Evolutionary conservation across 306 rosid species (phyloP).

Genomic region (Cicer cuneatum): DNA sequence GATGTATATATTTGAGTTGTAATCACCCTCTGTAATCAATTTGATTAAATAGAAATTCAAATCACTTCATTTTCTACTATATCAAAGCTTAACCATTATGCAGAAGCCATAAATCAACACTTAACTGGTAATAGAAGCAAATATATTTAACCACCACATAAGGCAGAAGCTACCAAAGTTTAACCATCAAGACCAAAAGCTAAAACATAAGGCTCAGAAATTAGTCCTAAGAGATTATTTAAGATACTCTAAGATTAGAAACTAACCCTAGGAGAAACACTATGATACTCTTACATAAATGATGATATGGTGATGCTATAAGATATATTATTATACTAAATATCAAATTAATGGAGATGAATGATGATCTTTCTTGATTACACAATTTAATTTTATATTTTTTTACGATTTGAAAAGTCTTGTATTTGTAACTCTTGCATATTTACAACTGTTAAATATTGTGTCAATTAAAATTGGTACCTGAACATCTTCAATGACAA

Average conservation of each 20-base stretch:
- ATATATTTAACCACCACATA: background rate
- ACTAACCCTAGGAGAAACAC: background rate
- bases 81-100: background rate
- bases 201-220: background rate
- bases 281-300: background rate
- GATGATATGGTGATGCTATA: background rate
- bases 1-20: too few species aligned
- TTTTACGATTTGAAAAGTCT: constrained; percentile 23
- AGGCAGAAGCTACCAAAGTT: constrained; percentile 8
- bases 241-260: background rate
- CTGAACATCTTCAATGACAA: constrained; percentile 99
- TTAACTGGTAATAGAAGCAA: background rate
- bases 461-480: constrained; percentile 47
- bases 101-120: background rate
- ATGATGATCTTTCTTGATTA: background rate
- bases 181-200: background rate
- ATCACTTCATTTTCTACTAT: background rate
- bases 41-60: too few species aligned
- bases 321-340: background rate
- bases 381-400: background rate
- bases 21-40: too few species aligned
- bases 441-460: background rate
- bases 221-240: background rate
- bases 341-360: background rate
- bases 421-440: background rate